phyloP scores from a whole-genome alignment of 2,329 filamentous ascomycete genomes.

The Alternaria incomplexa region DNA sequence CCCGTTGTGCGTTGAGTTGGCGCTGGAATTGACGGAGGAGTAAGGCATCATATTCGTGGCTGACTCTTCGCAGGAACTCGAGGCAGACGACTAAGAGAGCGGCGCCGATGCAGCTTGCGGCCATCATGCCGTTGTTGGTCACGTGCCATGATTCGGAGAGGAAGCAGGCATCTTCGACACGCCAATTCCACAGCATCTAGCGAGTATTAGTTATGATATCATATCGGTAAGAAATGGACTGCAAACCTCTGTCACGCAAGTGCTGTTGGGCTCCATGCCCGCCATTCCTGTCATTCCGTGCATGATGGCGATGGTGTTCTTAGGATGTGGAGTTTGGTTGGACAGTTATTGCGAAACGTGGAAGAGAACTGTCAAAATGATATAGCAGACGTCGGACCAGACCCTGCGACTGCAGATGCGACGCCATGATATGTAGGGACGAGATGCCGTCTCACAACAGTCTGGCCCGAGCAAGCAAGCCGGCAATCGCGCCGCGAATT shows the following conservation, averaged over 20 bases:
- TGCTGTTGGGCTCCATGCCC: slow-evolving; percentile 23
- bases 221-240: too few species aligned
- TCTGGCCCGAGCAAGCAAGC: slow-evolving; percentile 1
- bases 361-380: not conserved
- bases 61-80: slow-evolving; percentile 72
- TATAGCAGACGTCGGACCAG: not conserved
- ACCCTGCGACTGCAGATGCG: not conserved
- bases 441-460: slow-evolving; percentile 9
- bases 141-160: slow-evolving; percentile 73
- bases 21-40: slow-evolving; percentile 62
- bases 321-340: not conserved
- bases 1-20: slow-evolving; percentile 34
- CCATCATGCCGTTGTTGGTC: slow-evolving; percentile 73
- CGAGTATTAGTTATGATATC: not conserved
- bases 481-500: slow-evolving; percentile 18
- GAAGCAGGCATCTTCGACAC: slow-evolving; percentile 74
- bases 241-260: slow-evolving; percentile 50
- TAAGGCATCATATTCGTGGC: slow-evolving; percentile 75
- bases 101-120: slow-evolving; percentile 79
- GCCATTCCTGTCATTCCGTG: slow-evolving; percentile 19
- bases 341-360: not conserved
- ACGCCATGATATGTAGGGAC: slow-evolving; percentile 20
- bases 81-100: slow-evolving; percentile 75
- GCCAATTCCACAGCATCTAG: slow-evolving; percentile 83
- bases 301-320: slow-evolving; percentile 16